Evolutionary conservation across 805 yeast species (phyloP), one percentile per base, ranked within the genome.

Genomic region (Hagleromyces aurorensis): DNA sequence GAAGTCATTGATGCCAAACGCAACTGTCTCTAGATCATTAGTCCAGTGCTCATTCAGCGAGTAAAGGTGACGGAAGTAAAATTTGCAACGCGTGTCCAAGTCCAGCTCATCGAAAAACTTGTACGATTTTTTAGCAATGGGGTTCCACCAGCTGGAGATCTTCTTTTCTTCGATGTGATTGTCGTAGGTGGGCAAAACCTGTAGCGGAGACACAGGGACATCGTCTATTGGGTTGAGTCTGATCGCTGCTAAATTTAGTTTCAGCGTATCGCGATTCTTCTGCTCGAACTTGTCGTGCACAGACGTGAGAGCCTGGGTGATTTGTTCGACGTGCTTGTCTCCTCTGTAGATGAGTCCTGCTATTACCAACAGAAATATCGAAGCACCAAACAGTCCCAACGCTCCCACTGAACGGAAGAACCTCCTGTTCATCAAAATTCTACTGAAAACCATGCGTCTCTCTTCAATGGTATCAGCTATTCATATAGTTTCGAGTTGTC

Each of bases 1-100:
- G n/a, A 24, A 24, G 19, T 41, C 41, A 19, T 40, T 37, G 10
- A 37, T 36, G 20, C 29, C 26, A 23, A 35, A 41, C 14, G 36
- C 17, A 12, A 34, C 24, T 10, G 13, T 24, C 9, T 26, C 17
- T 17, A 33, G 25, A 21, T 36, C 30, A 22, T 44, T 44, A 10
- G 43, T 19, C 48, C 48, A 44, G 9, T 40, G 21, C 19, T 35
- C 33, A 19, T 40, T 33, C 33, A 41, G 16, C 6, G 36, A 21
- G 34, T 44, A 41, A n/a, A 44, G 21, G 6, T 40, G 32, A 10
- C 38, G 40, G 34, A 37, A 41, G 28, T 41, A 44, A 13, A 37
- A 37, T 21, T 31, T 27, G 29, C 48, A 44, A 17, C 28, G 33
- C 6, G 37, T 24, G 3, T 30, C 16, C 13, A 34, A 14, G 18